Evolutionary conservation across 306 rosid species (phyloP), one percentile per base, ranked within the genome.

Genomic region (Vigna trinervia): DNA sequence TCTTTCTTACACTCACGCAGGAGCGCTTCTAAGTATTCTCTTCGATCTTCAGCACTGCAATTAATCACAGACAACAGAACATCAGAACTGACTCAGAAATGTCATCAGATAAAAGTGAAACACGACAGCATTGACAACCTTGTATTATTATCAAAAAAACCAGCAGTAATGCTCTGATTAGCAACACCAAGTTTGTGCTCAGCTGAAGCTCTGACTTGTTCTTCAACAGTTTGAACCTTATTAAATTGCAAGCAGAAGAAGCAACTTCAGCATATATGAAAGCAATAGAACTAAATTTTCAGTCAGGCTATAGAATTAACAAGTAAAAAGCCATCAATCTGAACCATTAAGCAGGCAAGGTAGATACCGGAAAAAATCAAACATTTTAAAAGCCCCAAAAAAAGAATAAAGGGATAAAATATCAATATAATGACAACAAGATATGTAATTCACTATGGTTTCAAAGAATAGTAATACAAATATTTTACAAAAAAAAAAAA

Each of bases 111-210:
- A 41, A 32, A 67, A 53, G 74, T 72, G 36, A 76, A 68, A 15
- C n/a, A 62, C 60, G 75, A 59, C 8, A 46, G 66, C 53, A 60
- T 61, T 17, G 14, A 71, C 73, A 59, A 96, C 99, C 99, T 96
- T 61, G 99, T 96, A 86, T 96, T 90, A 73, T 96, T 96, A 87
- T 96, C 99, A 89, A 96, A 96, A 83, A 96, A 96, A 23, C 99
- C 99, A 74, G 99, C 99, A 17, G 99, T 96, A 68, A 96, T 96
- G 82, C 99, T 96, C 84, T 96, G 99, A 87, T 96, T 96, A 26
- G 99, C 99, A 73, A 96, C 99, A 6, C 98, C 99, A 73, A 96
- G 90, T 84, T 96, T 96, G 86, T 96, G 99, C 91, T 96, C 99
- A 26, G 99, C 99, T 19, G 99, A 83, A 85, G 99, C 99, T 83